Evolutionary conservation across 2,329 filamentous ascomycete genomes (phyloP).

Genomic region (Paracorniculantispora psalliotae): DNA sequence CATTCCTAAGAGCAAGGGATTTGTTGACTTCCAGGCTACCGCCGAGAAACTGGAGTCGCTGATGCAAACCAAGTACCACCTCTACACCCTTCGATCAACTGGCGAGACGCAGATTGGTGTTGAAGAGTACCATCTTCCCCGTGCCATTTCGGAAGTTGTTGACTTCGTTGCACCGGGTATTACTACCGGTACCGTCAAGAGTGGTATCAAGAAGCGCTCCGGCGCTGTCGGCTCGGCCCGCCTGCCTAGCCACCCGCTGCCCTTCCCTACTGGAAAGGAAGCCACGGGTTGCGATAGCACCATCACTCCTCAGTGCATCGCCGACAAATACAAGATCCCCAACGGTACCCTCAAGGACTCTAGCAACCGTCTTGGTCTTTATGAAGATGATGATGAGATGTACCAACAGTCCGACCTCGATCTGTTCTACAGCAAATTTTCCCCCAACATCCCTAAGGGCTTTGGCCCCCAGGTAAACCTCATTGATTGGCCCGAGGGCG

Average conservation of each 20-base stretch:
- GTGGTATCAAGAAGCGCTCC: background rate
- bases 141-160: conserved; percentile 30
- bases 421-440: conserved; percentile 29
- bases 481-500: conserved; percentile 23
- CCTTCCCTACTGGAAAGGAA: background rate
- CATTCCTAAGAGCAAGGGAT: conserved; percentile 45
- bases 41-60: conserved; percentile 38
- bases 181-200: background rate
- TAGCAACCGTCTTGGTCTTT: conserved; percentile 37
- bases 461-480: conserved; percentile 28
- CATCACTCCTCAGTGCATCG: conserved; percentile 52
- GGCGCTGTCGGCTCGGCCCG: background rate
- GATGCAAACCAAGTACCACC: conserved; percentile 47
- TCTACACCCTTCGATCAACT: conserved; percentile 36
- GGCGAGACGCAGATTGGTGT: conserved; percentile 29
- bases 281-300: conserved; percentile 39
- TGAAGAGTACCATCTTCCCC: conserved; percentile 35
- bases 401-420: conserved; percentile 37
- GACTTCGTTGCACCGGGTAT: conserved; percentile 38
- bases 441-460: conserved; percentile 30
- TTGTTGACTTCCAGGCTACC: conserved; percentile 22
- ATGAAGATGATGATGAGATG: conserved; percentile 34
- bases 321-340: conserved; percentile 39
- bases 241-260: background rate
- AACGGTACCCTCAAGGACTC: conserved; percentile 14